Evolutionary conservation across 179 eudicot genomes (phyloP), one percentile per base, ranked within the genome.

Genomic region (Pouteria campechiana): DNA sequence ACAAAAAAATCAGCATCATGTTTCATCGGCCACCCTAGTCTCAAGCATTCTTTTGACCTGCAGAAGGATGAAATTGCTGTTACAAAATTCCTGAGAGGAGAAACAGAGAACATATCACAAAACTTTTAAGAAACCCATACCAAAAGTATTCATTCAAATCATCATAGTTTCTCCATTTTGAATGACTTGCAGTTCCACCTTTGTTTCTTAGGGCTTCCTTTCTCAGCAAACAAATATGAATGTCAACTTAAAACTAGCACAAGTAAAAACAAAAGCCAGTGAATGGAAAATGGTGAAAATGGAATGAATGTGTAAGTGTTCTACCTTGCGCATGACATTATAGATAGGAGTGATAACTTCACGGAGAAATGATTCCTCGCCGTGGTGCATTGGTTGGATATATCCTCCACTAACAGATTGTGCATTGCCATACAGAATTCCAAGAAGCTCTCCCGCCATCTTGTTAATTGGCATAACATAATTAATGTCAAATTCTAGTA

Each of bases 101-200:
- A 33, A 45, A 50, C 13, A 42, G 33, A 38, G 5, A 18, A 17
- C 25, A 55, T 21, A 43, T 44, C 36, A 23, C 37, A 32, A 16
- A 10, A 44, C 29, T 31, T 37, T 34, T 17, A 41, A 19, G 6
- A 32, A 32, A 14, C 5, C 17, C 11, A 5, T 71, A 92, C 99
- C 99, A 92, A 61, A 92, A 92, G 63, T 92, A 92, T 65, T 92
- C 99, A 62, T 92, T 92, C 36, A 92, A 54, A 68, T 92, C 99
- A 53, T 92, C 99, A 59, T 92, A 92, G 52, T 92, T 92, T 64
- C 99, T 77, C 99, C 96, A 87, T 35, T 82, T 74, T 48, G 99
- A 79, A 71, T 92, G 99, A 54, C 96, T 87, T 55, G 94, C 82
- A 65, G 66, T 92, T 58, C 99, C 99, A 42, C 62, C 68, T 71